A percentile compares a stretch with the other conserved stretches of the same genome.
These are phyloP conservation scores for Eruca vesicaria DNA, from an alignment of 441 rosid genomes.

Conservation along the genomic window DNA sequence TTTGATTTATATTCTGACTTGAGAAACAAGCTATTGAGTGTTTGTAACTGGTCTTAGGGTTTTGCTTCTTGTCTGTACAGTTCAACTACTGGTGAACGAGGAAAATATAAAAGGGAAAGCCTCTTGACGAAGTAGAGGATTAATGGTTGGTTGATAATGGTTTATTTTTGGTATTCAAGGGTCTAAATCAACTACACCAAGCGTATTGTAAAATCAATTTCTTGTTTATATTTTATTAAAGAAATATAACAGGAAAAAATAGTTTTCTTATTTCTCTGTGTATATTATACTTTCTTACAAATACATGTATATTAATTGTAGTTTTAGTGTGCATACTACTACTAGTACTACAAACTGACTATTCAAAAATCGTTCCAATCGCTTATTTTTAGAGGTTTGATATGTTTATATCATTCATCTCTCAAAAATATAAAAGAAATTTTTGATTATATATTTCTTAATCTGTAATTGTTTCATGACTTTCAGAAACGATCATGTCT, in stretches of 20 bases:
- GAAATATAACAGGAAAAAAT: slow-evolving; percentile 15
- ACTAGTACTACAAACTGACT: not conserved
- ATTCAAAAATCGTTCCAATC: not conserved
- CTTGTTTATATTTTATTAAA: slow-evolving; percentile 26
- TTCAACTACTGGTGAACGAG: slow-evolving; percentile 29
- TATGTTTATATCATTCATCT: not conserved
- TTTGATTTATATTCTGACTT: not conserved
- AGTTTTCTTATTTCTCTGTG: slow-evolving; percentile 24
- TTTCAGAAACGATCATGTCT: not conserved
- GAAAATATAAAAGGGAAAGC: slow-evolving; percentile 2
- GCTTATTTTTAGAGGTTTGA: not conserved
- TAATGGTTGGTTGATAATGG: slow-evolving; percentile 12
- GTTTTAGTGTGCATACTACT: not conserved
- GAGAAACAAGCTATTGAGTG: slow-evolving; percentile 13
- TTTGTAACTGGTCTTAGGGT: not conserved
- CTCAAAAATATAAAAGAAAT: not conserved
- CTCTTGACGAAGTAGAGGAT: slow-evolving; percentile 11
- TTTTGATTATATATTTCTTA: not conserved
- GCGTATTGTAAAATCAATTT: slow-evolving; percentile 22
- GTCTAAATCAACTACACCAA: slow-evolving; percentile 12
- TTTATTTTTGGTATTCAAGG: slow-evolving; percentile 9
- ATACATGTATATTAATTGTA: slow-evolving; percentile 13
- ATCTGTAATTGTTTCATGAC: not conserved
- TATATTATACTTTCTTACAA: slow-evolving; percentile 8
- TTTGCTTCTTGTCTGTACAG: slow-evolving; percentile 14